phyloP scores from a whole-genome alignment of 2,329 filamentous ascomycete genomes.

The Mycocentrospora acerina region DNA sequence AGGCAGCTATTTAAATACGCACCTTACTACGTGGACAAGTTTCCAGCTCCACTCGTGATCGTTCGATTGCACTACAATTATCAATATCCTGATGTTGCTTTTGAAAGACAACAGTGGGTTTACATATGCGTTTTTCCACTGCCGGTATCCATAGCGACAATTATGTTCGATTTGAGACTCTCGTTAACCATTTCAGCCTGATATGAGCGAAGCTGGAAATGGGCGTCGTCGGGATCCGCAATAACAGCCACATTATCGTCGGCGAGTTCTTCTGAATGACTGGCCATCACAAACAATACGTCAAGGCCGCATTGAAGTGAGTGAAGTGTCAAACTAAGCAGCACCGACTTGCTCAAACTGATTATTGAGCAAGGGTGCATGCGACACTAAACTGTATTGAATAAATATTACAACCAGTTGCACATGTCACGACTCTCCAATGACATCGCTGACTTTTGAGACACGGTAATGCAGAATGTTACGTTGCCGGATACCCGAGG shows the following conservation, averaged over 20 bases:
- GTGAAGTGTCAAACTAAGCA: not conserved
- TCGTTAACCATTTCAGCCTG: constrained; percentile 53
- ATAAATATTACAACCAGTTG: no score
- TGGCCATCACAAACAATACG: not conserved
- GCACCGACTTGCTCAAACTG: no score
- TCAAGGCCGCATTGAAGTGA: no score
- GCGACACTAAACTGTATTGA: no score
- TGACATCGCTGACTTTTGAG: no score
- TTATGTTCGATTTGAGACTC: constrained; percentile 48
- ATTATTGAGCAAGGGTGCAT: no score
- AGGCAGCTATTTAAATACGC: constrained; percentile 4
- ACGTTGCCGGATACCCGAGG: constrained; percentile 2
- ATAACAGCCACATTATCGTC: constrained; percentile 5
- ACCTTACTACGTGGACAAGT: constrained; percentile 39
- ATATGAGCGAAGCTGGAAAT: constrained; percentile 45
- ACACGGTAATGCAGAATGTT: not conserved
- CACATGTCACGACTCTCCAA: no score
- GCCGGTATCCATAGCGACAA: constrained; percentile 53
- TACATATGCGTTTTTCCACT: constrained; percentile 52
- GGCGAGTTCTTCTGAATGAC: constrained; percentile 1
- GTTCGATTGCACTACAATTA: constrained; percentile 41
- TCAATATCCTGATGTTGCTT: constrained; percentile 9
- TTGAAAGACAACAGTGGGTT: not conserved
- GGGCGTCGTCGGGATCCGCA: constrained; percentile 6
- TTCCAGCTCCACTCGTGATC: constrained; percentile 48